Base-by-base conservation (phyloP, 352 stramenopile species). In the Globisporangium iwayamae region DNA sequence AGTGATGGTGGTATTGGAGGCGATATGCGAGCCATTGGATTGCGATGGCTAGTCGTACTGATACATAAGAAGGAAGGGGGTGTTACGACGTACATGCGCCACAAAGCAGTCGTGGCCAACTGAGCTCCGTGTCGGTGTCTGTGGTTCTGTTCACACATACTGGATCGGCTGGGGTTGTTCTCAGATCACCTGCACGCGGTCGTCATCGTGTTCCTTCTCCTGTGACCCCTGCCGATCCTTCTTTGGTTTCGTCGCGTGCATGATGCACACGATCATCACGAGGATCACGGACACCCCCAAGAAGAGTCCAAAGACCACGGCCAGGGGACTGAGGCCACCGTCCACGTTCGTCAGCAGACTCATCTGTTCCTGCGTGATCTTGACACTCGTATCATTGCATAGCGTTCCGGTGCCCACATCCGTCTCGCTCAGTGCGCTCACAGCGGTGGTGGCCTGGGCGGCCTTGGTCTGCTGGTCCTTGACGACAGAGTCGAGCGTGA, bases 191-290 rank as follows among this genome's bases (percentile, higher is more conserved):
- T 68, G 62, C 18, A 55, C 38, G 25, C 45, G 46, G 11, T 59
- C 55, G 46, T 57, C 55, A 16, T 62, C 54, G 14, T 45, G 18
- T n/a, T 59, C 62, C 10, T 62, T 54, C 28, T 67, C 53, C 32
- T 62, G 30, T 8, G 55, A 25, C n/a, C 51, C n/a, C 20, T 43
- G 52, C 30, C 59, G 30, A 14, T 56, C 43, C 22, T 51, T 61
- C 30, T 67, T 68, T 6, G 62, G 62, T 11, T 68, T 68, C 11
- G 62, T 68, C 18, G 62, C 47, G 47, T 68, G 62, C 62, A 68
- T 68, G 62, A 68, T 68, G 47, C 54, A 68, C 34, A 68, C 62
- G 36, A 68, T 68, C 62, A 68, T 68, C 7, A 68, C 46, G 55
- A 68, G 62, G 10, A 68, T 68, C 16, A 58, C 62, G 0, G 54